phyloP scores from a whole-genome alignment of 305 asterid genomes.

The Fraxinus xanthoxyloides region DNA sequence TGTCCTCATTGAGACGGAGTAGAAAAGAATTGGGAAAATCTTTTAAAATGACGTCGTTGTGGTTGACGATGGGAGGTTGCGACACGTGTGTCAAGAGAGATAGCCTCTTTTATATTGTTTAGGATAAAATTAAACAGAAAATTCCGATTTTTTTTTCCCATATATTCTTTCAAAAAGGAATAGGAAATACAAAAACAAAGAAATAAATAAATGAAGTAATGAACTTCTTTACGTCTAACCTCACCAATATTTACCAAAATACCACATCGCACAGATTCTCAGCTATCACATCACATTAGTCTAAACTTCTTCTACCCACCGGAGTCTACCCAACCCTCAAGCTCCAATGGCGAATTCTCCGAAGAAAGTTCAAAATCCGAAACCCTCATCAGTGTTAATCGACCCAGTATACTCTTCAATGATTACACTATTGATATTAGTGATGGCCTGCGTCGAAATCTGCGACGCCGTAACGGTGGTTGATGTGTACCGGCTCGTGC shows the following conservation, averaged over 20 bases:
- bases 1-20: conserved; percentile 47
- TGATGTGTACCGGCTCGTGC: conserved; percentile 93
- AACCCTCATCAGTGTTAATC: conserved; percentile 21
- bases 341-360: conserved; percentile 63
- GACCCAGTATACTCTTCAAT: conserved; percentile 54
- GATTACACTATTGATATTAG: conserved; percentile 46
- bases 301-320: background rate
- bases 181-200: background rate
- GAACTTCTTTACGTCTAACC: background rate
- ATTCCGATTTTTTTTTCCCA: background rate
- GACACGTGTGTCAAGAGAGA: no score
- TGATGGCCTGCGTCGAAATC: conserved; percentile 76
- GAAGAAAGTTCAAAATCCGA: conserved; percentile 8
- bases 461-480: conserved; percentile 83
- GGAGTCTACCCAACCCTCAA: background rate
- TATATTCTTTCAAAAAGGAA: no score
- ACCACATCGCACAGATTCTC: background rate
- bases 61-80: background rate
- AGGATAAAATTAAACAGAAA: background rate
- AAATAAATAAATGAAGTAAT: background rate
- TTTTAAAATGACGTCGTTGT: background rate
- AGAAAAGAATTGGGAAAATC: background rate
- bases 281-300: background rate
- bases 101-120: no score
- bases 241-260: background rate